Evolutionary conservation across 495 filamentous ascomycete species (phyloP), one percentile per base, ranked within the genome.

Genomic region (Aspergillus egyptiacus): DNA sequence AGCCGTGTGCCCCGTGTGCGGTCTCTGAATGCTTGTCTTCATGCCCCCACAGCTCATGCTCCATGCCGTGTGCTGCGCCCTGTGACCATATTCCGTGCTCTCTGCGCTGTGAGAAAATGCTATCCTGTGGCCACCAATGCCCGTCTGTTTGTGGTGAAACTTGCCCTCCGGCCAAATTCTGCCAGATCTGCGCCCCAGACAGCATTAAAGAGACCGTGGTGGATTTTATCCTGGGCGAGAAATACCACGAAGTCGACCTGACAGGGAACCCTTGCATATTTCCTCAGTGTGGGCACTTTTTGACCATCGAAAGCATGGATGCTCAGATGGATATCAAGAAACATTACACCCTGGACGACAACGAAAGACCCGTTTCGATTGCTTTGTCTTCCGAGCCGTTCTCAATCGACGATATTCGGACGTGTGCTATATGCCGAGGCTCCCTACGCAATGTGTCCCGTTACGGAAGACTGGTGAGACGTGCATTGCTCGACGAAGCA

Each of bases 1-100:
- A 88, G 46, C 79, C 85, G 14, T 89, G 84, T 55, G 58, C 66
- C 19, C 86, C 82, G 7, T 90, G 86, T 53, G 79, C 77, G 1
- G 74, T 79, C 35, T 57, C 64, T n/a, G 53, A 64, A 34, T 89
- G 85, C 53, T 57, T 71, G 3, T 86, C 76, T 44, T 53, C 55
- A 3, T 90, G 86, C 58, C 57, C 69, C 2, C 84, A 87, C 58
- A 68, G 68, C 7, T 47, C 58, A 30, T 84, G 83, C 49, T 64
- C 70, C 11, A 77, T 88, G 75, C 84, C 85, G 25, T 83, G 74
- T 49, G 71, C 70, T 1, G 85, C 79, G 9, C 78, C 80, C 0
- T 78, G 77, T 51, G 77, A 86, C 42, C 72, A 73, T 41, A 63
- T 88, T 1, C 84, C 81, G 19, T 95, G 88, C 54, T 80, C 78